Conservation (phyloP, 192 early-diverging fungal species). For the Podila epicladia region DNA sequence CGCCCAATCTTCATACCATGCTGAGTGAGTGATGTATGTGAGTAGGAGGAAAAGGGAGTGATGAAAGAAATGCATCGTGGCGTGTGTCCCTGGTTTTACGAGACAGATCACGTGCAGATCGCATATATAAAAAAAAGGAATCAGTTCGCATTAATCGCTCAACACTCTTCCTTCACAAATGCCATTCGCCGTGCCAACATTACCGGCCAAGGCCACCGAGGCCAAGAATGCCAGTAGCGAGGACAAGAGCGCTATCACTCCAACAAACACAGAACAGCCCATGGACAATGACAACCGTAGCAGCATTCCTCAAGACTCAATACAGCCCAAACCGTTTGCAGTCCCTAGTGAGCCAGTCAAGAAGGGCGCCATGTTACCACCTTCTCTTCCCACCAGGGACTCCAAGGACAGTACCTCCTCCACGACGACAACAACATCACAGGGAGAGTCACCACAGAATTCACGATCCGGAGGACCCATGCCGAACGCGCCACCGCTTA, state of each 20-base stretch:
- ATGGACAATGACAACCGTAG: background rate
- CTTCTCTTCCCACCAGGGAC: slow-evolving; percentile 7
- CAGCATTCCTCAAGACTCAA: background rate
- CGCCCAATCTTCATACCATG: no score
- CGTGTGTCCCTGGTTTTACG: no score
- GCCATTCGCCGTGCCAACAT: slow-evolving; percentile 37
- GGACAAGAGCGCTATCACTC: background rate
- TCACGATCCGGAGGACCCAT: background rate
- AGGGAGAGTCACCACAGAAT: background rate
- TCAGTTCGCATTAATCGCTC: no score
- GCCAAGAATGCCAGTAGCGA: background rate
- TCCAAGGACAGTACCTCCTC: background rate
- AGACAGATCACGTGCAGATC: no score
- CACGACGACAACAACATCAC: background rate
- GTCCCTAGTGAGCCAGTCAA: slow-evolving; percentile 12
- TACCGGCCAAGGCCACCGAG: slow-evolving; percentile 12
- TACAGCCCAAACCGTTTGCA: slow-evolving; percentile 7
- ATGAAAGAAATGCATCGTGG: no score
- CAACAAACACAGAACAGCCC: background rate
- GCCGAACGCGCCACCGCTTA: slow-evolving; percentile 56
- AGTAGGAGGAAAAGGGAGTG: no score
- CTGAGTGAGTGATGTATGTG: no score
- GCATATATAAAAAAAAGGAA: no score
- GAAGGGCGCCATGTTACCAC: slow-evolving; percentile 9
- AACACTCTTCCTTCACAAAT: background rate